Percentiles rank a stretch among this genome's conserved stretches.
phyloP scores from a whole-genome alignment of 2,329 filamentous ascomycete species.

The Colletotrichum spaethianum region DNA sequence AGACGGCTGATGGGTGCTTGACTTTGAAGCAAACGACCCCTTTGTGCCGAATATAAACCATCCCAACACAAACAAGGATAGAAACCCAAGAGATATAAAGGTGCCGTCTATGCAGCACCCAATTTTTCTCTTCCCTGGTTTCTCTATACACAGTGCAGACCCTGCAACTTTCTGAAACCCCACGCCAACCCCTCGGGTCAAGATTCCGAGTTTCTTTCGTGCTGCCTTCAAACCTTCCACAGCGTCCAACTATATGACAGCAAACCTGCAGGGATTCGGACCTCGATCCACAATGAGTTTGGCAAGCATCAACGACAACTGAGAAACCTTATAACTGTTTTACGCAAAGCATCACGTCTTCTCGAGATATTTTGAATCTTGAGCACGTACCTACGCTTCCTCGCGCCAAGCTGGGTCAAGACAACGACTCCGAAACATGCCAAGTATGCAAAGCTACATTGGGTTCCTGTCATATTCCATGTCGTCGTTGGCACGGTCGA shows the following conservation, averaged over 20 bases:
- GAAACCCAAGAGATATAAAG: background rate
- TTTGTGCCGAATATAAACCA: background rate
- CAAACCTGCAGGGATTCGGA: conserved; percentile 1
- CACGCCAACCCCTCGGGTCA: conserved; percentile 1
- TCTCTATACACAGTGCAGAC: background rate
- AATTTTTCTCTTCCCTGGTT: too few relatives aligned
- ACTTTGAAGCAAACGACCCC: background rate
- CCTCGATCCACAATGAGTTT: conserved; percentile 11
- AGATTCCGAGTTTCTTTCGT: conserved; percentile 13
- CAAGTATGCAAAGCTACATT: conserved; percentile 15
- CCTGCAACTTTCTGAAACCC: conserved; percentile 9
- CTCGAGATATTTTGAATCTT: conserved; percentile 24
- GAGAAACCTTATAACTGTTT: conserved; percentile 3
- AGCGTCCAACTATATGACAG: conserved; percentile 10
- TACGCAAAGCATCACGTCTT: conserved; percentile 15
- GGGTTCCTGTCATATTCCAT: conserved; percentile 13
- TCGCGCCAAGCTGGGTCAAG: conserved; percentile 1
- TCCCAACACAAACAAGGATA: background rate
- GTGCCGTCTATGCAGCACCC: background rate
- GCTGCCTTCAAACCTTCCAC: conserved; percentile 2
- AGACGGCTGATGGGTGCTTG: background rate
- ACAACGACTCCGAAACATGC: conserved; percentile 8
- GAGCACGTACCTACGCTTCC: background rate
- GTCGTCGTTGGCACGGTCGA: conserved; percentile 1
- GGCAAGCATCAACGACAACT: conserved; percentile 9